Evolutionary conservation across 768 basidiomycete species (phyloP), one percentile per base, ranked within the genome.

Genomic region (Boletus tylopilopsis): DNA sequence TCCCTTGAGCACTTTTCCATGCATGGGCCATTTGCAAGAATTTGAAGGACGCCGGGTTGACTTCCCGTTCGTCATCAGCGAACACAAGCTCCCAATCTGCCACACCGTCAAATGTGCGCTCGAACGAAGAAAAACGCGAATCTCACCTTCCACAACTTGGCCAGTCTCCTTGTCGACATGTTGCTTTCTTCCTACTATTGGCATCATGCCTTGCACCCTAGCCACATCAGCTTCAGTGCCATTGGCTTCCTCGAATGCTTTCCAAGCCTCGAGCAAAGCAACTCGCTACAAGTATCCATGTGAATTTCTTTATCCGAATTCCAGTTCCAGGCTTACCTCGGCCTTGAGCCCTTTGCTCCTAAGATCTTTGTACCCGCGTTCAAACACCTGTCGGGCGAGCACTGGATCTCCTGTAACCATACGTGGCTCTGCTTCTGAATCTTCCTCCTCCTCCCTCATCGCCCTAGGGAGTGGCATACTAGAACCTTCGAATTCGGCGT

Each of bases 11-110:
- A 46, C 71, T 75, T 59, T 85, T 86, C 94, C 94, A 97, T 0
- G 85, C 86, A 63, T 94, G 93, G 0, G 95, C 95, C 77, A 89
- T 91, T 66, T 94, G 87, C 64, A 97, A 74, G 76, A 98, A 94
- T 62, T 94, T 95, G 85, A 94, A 95, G 0, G 90, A 82, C 0
- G 91, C 85, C 0, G 94, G 91, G 61, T 96, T 95, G 39, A 87
- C 81, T 62, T 95, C 94, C 45, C 86, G 79, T 62, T 96, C 93
- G 77, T 98, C 95, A 73, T 97, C 95, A 23, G 93, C 85, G 68
- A 97, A 98, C 19, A 94, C 85, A 62, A 94, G 81, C 62, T 95
- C 94, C 85, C 89, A 95, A 61, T 95, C 94, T 94, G 50, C 12
- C 36, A 46, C n/a, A 36, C 24, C 5, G 18, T 55, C 19, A 57